Conservation (phyloP, 345 rosid genomes). For the Noccaea caerulescens region DNA sequence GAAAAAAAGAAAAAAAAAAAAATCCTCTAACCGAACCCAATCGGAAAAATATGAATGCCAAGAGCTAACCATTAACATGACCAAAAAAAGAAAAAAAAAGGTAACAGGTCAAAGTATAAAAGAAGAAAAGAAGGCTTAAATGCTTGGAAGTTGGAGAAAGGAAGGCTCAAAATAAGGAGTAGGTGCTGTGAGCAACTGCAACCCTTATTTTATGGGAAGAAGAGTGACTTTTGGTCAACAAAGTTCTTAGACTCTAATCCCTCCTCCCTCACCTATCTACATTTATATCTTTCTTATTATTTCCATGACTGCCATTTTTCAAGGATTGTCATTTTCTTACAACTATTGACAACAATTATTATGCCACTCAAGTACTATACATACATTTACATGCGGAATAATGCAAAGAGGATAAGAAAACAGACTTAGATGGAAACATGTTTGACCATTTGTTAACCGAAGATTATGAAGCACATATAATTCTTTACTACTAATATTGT, state of each 20-base stretch:
- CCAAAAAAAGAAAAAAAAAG: neutral
- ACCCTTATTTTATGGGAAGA: slow-evolving; percentile 35
- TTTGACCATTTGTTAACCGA: slow-evolving; percentile 1
- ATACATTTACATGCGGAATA: slow-evolving; percentile 21
- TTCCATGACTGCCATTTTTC: slow-evolving; percentile 38
- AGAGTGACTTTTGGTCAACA: slow-evolving; percentile 42
- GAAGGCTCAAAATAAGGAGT: slow-evolving; percentile 41
- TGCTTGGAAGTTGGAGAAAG: slow-evolving; percentile 30
- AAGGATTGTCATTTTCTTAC: slow-evolving; percentile 33
- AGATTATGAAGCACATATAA: slow-evolving; percentile 9
- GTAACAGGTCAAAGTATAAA: slow-evolving; percentile 6
- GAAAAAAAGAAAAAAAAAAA: neutral
- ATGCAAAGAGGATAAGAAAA: neutral
- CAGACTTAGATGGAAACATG: slow-evolving; percentile 9
- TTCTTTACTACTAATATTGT: neutral
- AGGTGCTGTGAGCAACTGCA: slow-evolving; percentile 33
- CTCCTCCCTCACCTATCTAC: slow-evolving; percentile 24
- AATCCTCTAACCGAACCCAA: neutral
- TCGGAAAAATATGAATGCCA: neutral
- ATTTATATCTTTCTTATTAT: slow-evolving; percentile 28
- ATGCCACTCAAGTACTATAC: slow-evolving; percentile 29
- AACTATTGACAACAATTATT: slow-evolving; percentile 32
- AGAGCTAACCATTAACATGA: slow-evolving; percentile 6
- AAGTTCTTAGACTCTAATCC: slow-evolving; percentile 32
- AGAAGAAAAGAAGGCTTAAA: slow-evolving; percentile 20